These are phyloP conservation scores for Ceratobasidium sp. DNA, from an alignment of 1,284 basidiomycete species.

Conservation along the genomic window DNA sequence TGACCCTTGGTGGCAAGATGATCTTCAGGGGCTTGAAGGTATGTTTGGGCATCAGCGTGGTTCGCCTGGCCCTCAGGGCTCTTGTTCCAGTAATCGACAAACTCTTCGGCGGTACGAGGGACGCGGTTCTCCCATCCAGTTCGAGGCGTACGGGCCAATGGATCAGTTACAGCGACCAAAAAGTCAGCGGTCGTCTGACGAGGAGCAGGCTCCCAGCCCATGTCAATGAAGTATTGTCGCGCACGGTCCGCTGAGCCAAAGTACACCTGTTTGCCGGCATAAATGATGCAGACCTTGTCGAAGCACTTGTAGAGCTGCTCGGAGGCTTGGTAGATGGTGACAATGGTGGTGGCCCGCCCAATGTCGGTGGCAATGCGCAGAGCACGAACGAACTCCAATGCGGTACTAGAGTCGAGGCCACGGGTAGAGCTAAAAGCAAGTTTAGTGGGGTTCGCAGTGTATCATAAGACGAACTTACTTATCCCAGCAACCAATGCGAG, in stretches of 20 bases:
- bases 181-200: conserved; percentile 81
- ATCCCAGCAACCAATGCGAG: conserved; percentile 72
- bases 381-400: conserved; percentile 49
- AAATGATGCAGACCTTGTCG: conserved; percentile 57
- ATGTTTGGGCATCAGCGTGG: conserved; percentile 56
- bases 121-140: conserved; percentile 56
- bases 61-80: conserved; percentile 54
- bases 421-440: conserved; percentile 51
- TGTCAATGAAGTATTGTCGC: conserved; percentile 55
- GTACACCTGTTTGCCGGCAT: conserved; percentile 58
- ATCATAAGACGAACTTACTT: conserved; percentile 60
- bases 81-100: conserved; percentile 59
- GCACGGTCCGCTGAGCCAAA: conserved; percentile 54
- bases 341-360: conserved; percentile 49
- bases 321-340: conserved; percentile 56
- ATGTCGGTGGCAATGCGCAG: conserved; percentile 31
- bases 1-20: conserved; percentile 55
- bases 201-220: conserved; percentile 76
- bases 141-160: conserved; percentile 61
- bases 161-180: conserved; percentile 65
- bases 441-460: conserved; percentile 49
- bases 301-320: conserved; percentile 49
- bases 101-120: conserved; percentile 68
- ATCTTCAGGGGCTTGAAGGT: conserved; percentile 57
- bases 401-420: conserved; percentile 56